Conservation (phyloP, 345 rosid genomes). For the Populus tremula region DNA sequence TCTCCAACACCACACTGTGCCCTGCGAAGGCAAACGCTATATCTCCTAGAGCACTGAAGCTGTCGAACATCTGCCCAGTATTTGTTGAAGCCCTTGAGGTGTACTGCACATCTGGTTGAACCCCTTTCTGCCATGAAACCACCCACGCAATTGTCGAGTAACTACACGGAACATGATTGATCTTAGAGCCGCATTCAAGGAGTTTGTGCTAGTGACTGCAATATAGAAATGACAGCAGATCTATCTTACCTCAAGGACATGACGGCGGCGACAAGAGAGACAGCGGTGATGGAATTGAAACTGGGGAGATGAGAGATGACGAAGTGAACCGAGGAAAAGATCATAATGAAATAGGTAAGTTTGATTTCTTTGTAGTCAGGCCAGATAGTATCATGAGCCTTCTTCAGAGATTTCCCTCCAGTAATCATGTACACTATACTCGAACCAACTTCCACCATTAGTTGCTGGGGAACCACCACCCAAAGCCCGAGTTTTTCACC, state of each 20-base stretch:
- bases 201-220: no score
- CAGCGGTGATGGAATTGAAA: conserved; percentile 54
- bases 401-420: conserved; percentile 60
- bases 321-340: conserved; percentile 53
- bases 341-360: conserved; percentile 57
- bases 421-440: conserved; percentile 64
- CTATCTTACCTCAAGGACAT: conserved; percentile 48
- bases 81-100: conserved; percentile 30
- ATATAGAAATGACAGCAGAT: no score
- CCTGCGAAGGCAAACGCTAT: conserved; percentile 69
- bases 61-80: conserved; percentile 35
- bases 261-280: conserved; percentile 62
- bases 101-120: conserved; percentile 38
- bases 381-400: conserved; percentile 42
- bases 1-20: conserved; percentile 66
- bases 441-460: conserved; percentile 60
- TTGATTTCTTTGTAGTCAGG: conserved; percentile 42
- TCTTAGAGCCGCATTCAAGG: not conserved
- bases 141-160: conserved; percentile 68
- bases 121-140: conserved; percentile 44
- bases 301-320: conserved; percentile 61
- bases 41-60: conserved; percentile 55
- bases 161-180: conserved; percentile 14
- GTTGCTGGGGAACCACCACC: conserved; percentile 67
- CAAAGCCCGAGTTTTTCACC: conserved; percentile 70